Conservation (phyloP, 331 rosid species). For the Rhamnella rubrinervis region DNA sequence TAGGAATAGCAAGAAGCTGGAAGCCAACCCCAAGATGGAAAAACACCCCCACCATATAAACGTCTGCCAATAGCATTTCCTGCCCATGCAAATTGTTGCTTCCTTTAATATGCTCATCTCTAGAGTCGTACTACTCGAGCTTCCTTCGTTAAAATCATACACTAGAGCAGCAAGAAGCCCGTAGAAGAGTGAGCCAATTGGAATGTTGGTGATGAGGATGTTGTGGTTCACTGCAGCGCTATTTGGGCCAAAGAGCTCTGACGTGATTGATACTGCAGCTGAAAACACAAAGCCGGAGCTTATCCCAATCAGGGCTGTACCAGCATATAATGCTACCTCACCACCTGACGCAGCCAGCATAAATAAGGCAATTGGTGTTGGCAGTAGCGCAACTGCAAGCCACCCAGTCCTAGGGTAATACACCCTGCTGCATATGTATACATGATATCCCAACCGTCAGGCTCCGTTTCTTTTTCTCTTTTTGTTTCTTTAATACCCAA, state of each 20-base stretch:
- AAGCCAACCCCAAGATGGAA: conserved; percentile 59
- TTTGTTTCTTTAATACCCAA: not conserved
- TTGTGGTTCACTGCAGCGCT: conserved; percentile 78
- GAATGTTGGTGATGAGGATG: conserved; percentile 85
- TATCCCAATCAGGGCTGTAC: conserved; percentile 76
- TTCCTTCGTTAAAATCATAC: conserved; percentile 57
- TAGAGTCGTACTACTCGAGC: not conserved
- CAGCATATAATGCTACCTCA: conserved; percentile 37
- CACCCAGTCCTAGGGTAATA: conserved; percentile 92
- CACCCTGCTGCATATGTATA: conserved; percentile 56
- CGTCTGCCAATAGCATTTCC: conserved; percentile 62
- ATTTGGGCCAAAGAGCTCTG: conserved; percentile 89
- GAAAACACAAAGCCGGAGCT: conserved; percentile 96
- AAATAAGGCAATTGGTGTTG: conserved; percentile 83
- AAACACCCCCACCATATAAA: conserved; percentile 75
- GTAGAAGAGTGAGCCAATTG: conserved; percentile 79
- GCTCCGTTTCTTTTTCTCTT: not conserved
- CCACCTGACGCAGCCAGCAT: conserved; percentile 64
- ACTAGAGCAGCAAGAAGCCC: conserved; percentile 79
- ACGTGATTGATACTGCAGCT: conserved; percentile 89
- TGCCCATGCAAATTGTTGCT: conserved; percentile 64
- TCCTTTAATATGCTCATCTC: conserved; percentile 25
- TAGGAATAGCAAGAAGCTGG: conserved; percentile 57
- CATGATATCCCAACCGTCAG: not conserved
- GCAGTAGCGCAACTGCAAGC: conserved; percentile 71